Percentiles rank a stretch among this genome's conserved stretches.
phyloP scores from a whole-genome alignment of 1,284 basidiomycete genomes.

The Cerrena zonata region DNA sequence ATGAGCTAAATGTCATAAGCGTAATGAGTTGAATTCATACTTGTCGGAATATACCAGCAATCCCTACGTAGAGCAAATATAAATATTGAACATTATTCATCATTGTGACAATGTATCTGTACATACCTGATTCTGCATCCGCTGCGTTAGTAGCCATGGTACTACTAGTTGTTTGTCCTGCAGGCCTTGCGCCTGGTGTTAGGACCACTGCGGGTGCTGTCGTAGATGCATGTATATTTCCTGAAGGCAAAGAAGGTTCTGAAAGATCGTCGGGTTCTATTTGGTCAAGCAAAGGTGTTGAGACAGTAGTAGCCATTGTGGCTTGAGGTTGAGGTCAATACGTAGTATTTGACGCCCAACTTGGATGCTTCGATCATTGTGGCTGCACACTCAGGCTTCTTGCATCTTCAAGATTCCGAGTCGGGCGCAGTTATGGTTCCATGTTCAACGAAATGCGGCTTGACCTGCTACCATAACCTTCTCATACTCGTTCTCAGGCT shows the following conservation, averaged over 20 bases:
- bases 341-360: neutral
- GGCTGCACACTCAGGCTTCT: no score
- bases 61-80: constrained; percentile 39
- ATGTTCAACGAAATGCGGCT: no score
- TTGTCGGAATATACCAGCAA: constrained; percentile 71
- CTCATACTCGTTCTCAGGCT: no score
- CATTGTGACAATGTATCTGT: no score
- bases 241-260: constrained; percentile 23
- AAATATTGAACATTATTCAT: neutral
- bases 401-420: no score
- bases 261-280: constrained; percentile 68
- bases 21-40: constrained; percentile 30
- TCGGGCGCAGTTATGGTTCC: no score
- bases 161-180: constrained; percentile 24
- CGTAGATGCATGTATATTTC: constrained; percentile 32
- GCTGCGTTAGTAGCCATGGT: constrained; percentile 41
- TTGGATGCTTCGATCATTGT: neutral
- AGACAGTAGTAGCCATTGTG: constrained; percentile 43
- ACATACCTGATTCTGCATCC: constrained; percentile 69
- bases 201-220: constrained; percentile 44
- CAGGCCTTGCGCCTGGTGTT: constrained; percentile 46
- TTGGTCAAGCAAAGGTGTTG: constrained; percentile 50
- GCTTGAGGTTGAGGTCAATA: constrained; percentile 4
- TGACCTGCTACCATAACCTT: no score
- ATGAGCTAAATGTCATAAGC: constrained; percentile 3